Evolutionary conservation across 495 filamentous ascomycete species (phyloP), one percentile per base, ranked within the genome.

Genomic region (Neurospora sp.): DNA sequence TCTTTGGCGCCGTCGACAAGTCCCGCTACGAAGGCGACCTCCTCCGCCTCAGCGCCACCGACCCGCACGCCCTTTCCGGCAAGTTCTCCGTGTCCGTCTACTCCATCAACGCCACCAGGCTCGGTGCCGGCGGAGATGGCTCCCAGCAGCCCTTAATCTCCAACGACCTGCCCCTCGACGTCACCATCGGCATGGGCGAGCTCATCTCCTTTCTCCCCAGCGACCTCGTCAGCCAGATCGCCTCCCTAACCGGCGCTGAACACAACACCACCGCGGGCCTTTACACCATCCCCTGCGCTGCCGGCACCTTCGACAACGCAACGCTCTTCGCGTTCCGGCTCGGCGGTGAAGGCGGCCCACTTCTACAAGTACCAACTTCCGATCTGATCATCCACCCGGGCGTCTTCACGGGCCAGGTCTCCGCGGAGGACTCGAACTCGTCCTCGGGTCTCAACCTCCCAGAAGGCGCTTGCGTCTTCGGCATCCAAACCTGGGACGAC

Each of bases 1-100:
- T 97, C 14, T 95, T 97, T 73, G 94, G 94, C 27, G 94, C 93
- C 39, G 87, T 97, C 39, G 90, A 97, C 78, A 90, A 87, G 4
- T 87, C 83, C 17, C 93, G 93, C 76, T 97, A 88, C 78, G 82
- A 81, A 12, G 94, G 92, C 35, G 74, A 84, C 1, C 87, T 97
- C 7, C 76, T 87, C 42, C 91, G 89, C 3, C 83, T 97, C 42
- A 78, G 87, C 27, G 76, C 78, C 17, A 70, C 72, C 41, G 61
- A 71, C 53, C 20, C 59, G 9, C 82, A 81, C 69, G 78, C 81
- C 74, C 81, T 79, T 37, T 76, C 80, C 3, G 73, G 79, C 59
- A 87, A 91, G 69, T 92, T 95, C 76, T 81, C 89, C 71, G 87
- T 94, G 69, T 87, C 86, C 2, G 78, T 94, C 10, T 90, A 87